Conservation (phyloP, 768 basidiomycete genomes). For the Phylloporus scabripes region DNA sequence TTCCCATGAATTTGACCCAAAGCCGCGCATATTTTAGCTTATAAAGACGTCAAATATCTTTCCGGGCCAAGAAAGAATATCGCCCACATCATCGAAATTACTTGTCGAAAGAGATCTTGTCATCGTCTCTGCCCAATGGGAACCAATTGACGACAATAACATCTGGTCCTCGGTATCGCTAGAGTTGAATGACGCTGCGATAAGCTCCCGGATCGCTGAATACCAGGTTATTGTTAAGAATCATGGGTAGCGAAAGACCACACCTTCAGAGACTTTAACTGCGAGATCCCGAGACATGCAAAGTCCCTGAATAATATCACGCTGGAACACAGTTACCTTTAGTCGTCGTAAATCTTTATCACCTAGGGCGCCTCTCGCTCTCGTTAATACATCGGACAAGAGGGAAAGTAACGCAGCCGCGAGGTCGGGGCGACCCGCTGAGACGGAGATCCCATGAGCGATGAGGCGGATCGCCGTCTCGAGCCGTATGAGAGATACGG, state of each 20-base stretch:
- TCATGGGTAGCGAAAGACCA: background rate
- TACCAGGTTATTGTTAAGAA: slow-evolving; percentile 1
- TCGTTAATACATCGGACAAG: slow-evolving; percentile 34
- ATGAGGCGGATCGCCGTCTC: slow-evolving; percentile 37
- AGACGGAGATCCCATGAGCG: slow-evolving; percentile 29
- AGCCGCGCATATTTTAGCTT: slow-evolving; percentile 12
- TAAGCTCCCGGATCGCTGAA: slow-evolving; percentile 40
- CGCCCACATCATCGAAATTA: slow-evolving; percentile 11
- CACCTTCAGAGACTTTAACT: slow-evolving; percentile 33
- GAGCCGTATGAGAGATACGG: slow-evolving; percentile 25
- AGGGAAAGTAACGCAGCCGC: slow-evolving; percentile 34
- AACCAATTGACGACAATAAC: slow-evolving; percentile 37
- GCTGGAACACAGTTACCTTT: slow-evolving; percentile 39
- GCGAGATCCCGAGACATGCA: slow-evolving; percentile 29
- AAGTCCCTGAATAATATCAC: slow-evolving; percentile 30
- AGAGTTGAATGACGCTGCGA: slow-evolving; percentile 37
- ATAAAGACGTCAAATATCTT: background rate
- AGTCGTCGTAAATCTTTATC: slow-evolving; percentile 30
- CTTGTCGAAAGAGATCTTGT: slow-evolving; percentile 11
- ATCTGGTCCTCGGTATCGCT: slow-evolving; percentile 33
- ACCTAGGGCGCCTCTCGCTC: slow-evolving; percentile 25
- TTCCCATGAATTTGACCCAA: slow-evolving; percentile 56
- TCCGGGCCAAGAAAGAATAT: background rate
- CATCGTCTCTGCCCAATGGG: slow-evolving; percentile 37
- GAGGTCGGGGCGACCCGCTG: slow-evolving; percentile 18